Base-by-base conservation (phyloP, 2,329 filamentous ascomycete genomes). In the Didymella lethalis region DNA sequence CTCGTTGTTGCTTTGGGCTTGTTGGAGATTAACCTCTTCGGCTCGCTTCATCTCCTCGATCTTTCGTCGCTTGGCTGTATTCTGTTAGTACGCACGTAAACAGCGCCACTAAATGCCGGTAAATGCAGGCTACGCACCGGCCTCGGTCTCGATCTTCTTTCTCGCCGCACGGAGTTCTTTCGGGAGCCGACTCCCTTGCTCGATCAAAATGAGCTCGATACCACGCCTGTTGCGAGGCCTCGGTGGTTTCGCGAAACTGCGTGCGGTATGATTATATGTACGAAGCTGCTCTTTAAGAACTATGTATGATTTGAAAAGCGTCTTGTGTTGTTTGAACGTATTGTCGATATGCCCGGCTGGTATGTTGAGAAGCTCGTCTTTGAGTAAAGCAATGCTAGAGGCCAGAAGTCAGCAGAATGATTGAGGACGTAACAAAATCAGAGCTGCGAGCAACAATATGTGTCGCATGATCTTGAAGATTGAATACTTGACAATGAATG, bases 281-380 rank as follows among this genome's bases (percentile, higher is more conserved):
- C 62, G 64, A 12, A 73, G 50, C 50, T 75, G 70, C 18, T 60
- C 50, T 31, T 74, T 74, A 14, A 81, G 64, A 7, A 69, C 58
- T 8, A 75, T 32, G 55, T 77, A 80, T 1, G 77, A 66, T 57
- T 77, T 75, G 65, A 72, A 80, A 5, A 81, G 71, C 18, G 77
- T 75, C 48, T 72, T 71, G 5, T 75, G 58, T 12, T 66, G 45
- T 29, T 61, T 61, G 6, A 80, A 47, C 2, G 69, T 67, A 20
- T 69, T 65, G 18, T 63, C 62, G 59, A 82, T 77, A 57, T 76
- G 75, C 16, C 69, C 64, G 11, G 71, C 67, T 1, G 78, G 75
- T 6, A 81, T 67, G 7, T 71, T 65, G 0, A 68, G 73, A 48
- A 80, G 81, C 43, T 81, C 78, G 50, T 79, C 75, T 62, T 79